Evolutionary conservation across 495 filamentous ascomycete species (phyloP), one percentile per base, ranked within the genome.

Genomic region (Hyphodiscus hymeniophilus): DNA sequence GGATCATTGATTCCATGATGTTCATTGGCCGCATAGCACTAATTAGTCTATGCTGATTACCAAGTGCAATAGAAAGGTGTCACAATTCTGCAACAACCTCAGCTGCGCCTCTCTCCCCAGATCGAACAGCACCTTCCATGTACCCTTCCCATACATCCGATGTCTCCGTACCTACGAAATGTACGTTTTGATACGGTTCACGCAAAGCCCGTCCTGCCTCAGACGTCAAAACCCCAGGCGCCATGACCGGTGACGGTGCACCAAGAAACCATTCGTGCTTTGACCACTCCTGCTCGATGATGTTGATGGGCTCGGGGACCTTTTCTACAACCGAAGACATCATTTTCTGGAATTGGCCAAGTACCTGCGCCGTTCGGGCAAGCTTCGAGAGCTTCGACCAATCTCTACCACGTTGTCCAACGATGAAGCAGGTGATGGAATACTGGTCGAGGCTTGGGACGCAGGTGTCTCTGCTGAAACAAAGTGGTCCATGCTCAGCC

Each of bases 81-180:
- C n/a, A n/a, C n/a, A n/a, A n/a, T n/a, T n/a, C n/a, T n/a, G n/a
- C n/a, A n/a, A n/a, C n/a, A 12, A 68, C 65, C 46, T 74, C 69
- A 13, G 44, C 50, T 3, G 61, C 70, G 1, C 54, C 69, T 41
- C 59, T 60, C 28, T 64, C 42, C 0, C 69, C 71, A 28, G 49
- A 56, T 11, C 57, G 30, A 7, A 72, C 46, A 6, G 71, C 71
- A 0, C 72, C 72, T 46, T 73, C 70, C 67, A 75, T 71, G 47
- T 68, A 70, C n/a, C 71, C 70, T 45, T 61, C 62, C 69, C 71
- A 73, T 17, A 61, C 60, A 12, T 24, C 47, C 5, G 68, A 56
- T 26, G 59, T 67, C 57, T 74, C 72, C 7, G 65, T 65, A 3
- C 71, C 72, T 0, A 58, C 67, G 57, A 74, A 75, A 48, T 74